Conservation (phyloP, 108 stramenopile genomes). For the Pseudonitzschia pungens region DNA sequence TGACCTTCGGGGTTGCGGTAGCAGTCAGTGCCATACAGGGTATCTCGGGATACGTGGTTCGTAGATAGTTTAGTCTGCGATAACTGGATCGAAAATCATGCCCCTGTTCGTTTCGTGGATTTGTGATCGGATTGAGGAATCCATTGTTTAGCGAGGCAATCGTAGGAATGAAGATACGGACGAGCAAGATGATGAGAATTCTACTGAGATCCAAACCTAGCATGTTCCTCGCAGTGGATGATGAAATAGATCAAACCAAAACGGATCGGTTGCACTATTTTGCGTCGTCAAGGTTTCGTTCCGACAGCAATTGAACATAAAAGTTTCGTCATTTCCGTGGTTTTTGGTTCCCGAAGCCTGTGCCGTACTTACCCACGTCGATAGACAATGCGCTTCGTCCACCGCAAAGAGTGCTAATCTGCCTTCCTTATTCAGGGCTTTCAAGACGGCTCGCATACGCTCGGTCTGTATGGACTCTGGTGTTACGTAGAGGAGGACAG, state of each 20-base stretch:
- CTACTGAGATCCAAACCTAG: background rate
- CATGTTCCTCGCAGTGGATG: background rate
- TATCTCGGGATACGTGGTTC: conserved; percentile 75
- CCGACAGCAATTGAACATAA: background rate
- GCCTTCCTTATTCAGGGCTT: conserved; percentile 61
- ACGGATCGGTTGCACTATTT: no score
- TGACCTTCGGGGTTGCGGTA: conserved; percentile 91
- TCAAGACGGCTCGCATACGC: conserved; percentile 63
- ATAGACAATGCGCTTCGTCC: conserved; percentile 97
- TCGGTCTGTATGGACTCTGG: conserved; percentile 91
- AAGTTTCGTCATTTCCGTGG: background rate
- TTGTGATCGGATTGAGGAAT: background rate
- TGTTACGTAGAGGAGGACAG: conserved; percentile 86
- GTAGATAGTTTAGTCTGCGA: conserved; percentile 64
- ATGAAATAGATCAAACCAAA: background rate
- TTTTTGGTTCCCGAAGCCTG: no score
- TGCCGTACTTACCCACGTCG: conserved; percentile 31
- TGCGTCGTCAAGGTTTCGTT: background rate
- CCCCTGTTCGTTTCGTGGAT: conserved; percentile 61
- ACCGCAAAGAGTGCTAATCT: conserved; percentile 84
- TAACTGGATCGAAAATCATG: conserved; percentile 91
- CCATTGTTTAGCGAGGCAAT: no score
- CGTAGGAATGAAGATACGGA: background rate
- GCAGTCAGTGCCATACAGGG: conserved; percentile 90
- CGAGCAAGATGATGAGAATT: background rate